A percentile compares a stretch with the other conserved stretches of the same genome.
Evolutionary conservation across 257 asterid genomes (phyloP).

Genomic region (Fraxinus anomala): DNA sequence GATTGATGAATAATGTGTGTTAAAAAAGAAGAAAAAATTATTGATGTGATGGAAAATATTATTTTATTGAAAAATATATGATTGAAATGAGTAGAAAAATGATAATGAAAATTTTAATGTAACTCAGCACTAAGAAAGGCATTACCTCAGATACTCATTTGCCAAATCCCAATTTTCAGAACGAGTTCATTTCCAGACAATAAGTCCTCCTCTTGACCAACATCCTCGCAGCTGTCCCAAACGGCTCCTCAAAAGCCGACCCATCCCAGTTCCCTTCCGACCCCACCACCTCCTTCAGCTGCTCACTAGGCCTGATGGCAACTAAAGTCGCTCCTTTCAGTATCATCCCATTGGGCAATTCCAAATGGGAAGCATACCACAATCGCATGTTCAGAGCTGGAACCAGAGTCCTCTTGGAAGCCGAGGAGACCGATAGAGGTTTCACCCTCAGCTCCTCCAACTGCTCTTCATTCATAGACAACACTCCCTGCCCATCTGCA

Average conservation of each 20-base stretch:
- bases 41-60: too few relatives aligned
- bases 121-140: background rate
- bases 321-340: slow-evolving; percentile 54
- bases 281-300: slow-evolving; percentile 54
- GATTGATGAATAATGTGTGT: too few relatives aligned
- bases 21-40: too few relatives aligned
- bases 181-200: slow-evolving; percentile 91
- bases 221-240: slow-evolving; percentile 76
- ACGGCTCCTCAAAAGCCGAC: slow-evolving; percentile 78
- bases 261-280: slow-evolving; percentile 69
- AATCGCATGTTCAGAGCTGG: slow-evolving; percentile 49
- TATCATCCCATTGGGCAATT: slow-evolving; percentile 53
- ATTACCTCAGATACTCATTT: slow-evolving; percentile 35
- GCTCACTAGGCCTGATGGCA: slow-evolving; percentile 57
- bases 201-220: slow-evolving; percentile 82
- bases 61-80: too few relatives aligned
- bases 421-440: slow-evolving; percentile 49
- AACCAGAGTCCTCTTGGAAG: slow-evolving; percentile 52
- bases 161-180: slow-evolving; percentile 41
- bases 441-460: slow-evolving; percentile 55
- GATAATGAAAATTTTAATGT: too few relatives aligned
- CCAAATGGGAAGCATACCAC: slow-evolving; percentile 52
- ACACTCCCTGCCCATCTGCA: slow-evolving; percentile 47
- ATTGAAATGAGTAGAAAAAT: too few relatives aligned
- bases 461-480: slow-evolving; percentile 48